These are phyloP conservation scores for Allium sativum DNA, from an alignment of 106 monocot species.

Conservation along the genomic window DNA sequence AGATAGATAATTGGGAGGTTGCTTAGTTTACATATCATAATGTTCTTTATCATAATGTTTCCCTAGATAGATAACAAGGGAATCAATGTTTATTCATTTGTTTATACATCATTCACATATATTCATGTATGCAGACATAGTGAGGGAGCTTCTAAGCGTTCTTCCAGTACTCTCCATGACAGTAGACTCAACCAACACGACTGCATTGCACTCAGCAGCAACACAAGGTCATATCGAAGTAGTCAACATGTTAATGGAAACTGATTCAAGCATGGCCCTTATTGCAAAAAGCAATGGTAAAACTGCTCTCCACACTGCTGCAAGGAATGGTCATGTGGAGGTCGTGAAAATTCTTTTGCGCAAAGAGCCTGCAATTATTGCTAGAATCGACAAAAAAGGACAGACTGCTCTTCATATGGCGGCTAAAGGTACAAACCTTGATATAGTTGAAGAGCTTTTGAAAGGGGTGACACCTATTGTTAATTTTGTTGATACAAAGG, in stretches of 20 bases:
- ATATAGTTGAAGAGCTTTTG: conserved; percentile 71
- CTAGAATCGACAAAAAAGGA: conserved; percentile 76
- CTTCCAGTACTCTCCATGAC: conserved; percentile 76
- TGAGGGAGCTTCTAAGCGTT: conserved; percentile 51
- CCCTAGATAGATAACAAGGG: too few species aligned
- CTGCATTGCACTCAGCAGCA: conserved; percentile 72
- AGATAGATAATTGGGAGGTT: too few species aligned
- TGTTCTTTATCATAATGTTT: too few species aligned
- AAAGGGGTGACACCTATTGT: conserved; percentile 24
- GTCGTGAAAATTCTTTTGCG: conserved; percentile 51
- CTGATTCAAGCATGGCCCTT: conserved; percentile 51
- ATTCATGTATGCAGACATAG: conserved; percentile 25
- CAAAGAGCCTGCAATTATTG: conserved; percentile 38
- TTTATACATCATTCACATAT: neutral
- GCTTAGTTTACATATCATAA: too few species aligned
- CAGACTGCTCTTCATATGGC: conserved; percentile 97
- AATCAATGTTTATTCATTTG: neutral
- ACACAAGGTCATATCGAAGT: conserved; percentile 81
- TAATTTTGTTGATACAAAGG: conserved; percentile 60
- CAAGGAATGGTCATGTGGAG: conserved; percentile 73
- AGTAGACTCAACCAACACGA: conserved; percentile 74
- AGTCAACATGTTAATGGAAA: conserved; percentile 57
- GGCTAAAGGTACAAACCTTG: conserved; percentile 64
- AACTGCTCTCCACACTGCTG: conserved; percentile 72
- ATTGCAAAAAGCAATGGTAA: conserved; percentile 92